These are phyloP conservation scores for Calocybe cyanea DNA, from an alignment of 768 basidiomycete genomes.

Conservation along the genomic window DNA sequence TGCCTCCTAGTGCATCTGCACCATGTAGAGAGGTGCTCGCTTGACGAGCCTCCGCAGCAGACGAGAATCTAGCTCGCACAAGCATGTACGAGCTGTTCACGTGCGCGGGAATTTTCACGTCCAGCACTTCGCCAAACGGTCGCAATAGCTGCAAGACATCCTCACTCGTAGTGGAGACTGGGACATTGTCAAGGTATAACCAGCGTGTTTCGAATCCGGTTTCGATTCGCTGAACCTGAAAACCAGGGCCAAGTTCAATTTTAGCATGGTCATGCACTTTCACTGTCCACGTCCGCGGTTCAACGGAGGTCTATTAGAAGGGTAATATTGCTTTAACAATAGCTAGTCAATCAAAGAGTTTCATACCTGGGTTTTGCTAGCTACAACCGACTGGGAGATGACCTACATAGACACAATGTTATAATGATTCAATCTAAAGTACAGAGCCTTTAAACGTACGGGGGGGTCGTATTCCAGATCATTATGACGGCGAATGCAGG, in stretches of 20 bases:
- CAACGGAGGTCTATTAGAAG: too few relatives aligned
- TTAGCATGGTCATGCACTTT: conserved; percentile 52
- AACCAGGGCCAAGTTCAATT: conserved; percentile 58
- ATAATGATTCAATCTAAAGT: too few relatives aligned
- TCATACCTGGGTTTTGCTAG: too few relatives aligned
- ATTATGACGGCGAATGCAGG: conserved; percentile 27
- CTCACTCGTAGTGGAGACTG: conserved; percentile 25
- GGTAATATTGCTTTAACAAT: too few relatives aligned
- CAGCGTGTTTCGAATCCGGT: conserved; percentile 72
- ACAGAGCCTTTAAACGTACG: conserved; percentile 13
- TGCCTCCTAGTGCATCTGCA: conserved; percentile 29
- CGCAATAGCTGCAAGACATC: conserved; percentile 36
- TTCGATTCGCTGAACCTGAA: conserved; percentile 48
- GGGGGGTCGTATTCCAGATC: conserved; percentile 28
- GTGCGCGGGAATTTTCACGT: conserved; percentile 27
- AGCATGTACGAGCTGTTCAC: conserved; percentile 20
- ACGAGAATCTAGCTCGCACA: conserved; percentile 45
- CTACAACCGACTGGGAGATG: too few relatives aligned
- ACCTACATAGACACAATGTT: too few relatives aligned
- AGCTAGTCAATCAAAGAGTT: too few relatives aligned
- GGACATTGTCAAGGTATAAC: conserved; percentile 52
- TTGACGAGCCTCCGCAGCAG: conserved; percentile 44
- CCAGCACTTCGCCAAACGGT: conserved; percentile 44
- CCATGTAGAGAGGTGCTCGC: conserved; percentile 53
- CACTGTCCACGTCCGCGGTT: conserved; percentile 16